Conservation (phyloP, 176 grass and related monocot genomes). For the Raddia guianensis region DNA sequence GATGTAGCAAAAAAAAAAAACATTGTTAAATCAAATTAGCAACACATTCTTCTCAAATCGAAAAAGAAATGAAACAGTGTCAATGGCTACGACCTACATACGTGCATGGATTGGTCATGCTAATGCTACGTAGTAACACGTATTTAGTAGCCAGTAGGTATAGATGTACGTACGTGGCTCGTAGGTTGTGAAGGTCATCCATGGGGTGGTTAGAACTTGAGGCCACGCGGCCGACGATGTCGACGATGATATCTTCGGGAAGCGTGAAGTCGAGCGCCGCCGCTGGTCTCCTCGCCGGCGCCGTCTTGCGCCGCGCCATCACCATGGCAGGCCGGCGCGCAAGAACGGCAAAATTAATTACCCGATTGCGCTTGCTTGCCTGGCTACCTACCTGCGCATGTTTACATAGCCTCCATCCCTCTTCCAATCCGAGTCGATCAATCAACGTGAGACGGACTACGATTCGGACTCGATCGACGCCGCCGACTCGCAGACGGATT, state of each 20-base stretch:
- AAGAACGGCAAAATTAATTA: background rate
- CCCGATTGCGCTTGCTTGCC: background rate
- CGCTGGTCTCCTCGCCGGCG: background rate
- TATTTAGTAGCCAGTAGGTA: background rate
- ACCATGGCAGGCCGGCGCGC: background rate
- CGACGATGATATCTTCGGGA: background rate
- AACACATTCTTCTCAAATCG: too few relatives aligned
- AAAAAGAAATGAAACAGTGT: too few relatives aligned
- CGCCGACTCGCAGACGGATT: background rate
- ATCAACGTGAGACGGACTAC: background rate
- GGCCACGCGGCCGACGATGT: background rate
- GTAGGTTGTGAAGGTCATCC: constrained; percentile 22
- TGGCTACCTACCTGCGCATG: background rate
- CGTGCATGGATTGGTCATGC: background rate
- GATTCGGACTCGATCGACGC: background rate
- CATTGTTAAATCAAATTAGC: background rate
- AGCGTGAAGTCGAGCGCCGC: background rate
- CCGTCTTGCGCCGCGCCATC: background rate
- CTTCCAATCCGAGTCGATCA: background rate
- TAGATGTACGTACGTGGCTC: constrained; percentile 13
- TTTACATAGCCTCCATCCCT: too few relatives aligned
- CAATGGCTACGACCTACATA: too few relatives aligned
- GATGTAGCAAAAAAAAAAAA: background rate
- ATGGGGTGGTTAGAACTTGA: background rate
- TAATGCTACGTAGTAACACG: background rate